Conservation (phyloP, 73 alveolate genomes). For the Paramecium tetraurelia region DNA sequence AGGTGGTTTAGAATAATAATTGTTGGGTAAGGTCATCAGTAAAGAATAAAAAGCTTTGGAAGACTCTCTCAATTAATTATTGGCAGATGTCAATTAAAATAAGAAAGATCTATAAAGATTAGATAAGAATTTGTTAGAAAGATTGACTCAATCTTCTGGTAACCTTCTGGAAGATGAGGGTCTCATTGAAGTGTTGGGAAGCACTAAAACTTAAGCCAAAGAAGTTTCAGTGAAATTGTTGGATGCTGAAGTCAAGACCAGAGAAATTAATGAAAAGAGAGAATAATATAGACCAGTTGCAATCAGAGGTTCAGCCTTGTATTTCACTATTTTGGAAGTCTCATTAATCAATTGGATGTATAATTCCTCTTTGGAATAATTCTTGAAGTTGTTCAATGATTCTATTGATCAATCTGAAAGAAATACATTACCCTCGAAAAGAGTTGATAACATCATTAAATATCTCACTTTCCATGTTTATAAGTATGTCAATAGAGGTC, state of each 20-base stretch:
- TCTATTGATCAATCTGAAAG: slow-evolving; percentile 91
- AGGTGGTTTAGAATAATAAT: slow-evolving; percentile 97
- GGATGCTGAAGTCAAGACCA: slow-evolving; percentile 96
- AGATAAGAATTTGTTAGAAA: slow-evolving; percentile 84
- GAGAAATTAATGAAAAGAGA: slow-evolving; percentile 99
- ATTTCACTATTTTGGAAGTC: slow-evolving; percentile 96
- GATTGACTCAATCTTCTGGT: slow-evolving; percentile 97
- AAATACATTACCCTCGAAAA: slow-evolving; percentile 86
- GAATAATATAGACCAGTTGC: slow-evolving; percentile 99
- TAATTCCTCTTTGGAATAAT: slow-evolving; percentile 98
- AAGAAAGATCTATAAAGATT: slow-evolving; percentile 78
- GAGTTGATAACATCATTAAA: slow-evolving; percentile 88
- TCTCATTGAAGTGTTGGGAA: slow-evolving; percentile 97
- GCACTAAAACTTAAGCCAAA: slow-evolving; percentile 97
- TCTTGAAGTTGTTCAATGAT: slow-evolving; percentile 97
- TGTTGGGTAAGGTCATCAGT: slow-evolving; percentile 75
- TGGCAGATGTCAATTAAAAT: slow-evolving; percentile 67
- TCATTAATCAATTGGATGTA: slow-evolving; percentile 98
- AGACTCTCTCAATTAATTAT: slow-evolving; percentile 78
- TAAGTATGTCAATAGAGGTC: slow-evolving; percentile 99
- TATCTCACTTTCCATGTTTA: slow-evolving; percentile 91
- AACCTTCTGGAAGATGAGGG: slow-evolving; percentile 98
- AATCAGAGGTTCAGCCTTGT: slow-evolving; percentile 97
- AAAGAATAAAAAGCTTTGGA: slow-evolving; percentile 98
- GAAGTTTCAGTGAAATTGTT: slow-evolving; percentile 96